Percentiles rank a stretch among this genome's conserved stretches.
Conservation (phyloP, 805 yeast species). For the Brettanomyces custersianus region DNA sequence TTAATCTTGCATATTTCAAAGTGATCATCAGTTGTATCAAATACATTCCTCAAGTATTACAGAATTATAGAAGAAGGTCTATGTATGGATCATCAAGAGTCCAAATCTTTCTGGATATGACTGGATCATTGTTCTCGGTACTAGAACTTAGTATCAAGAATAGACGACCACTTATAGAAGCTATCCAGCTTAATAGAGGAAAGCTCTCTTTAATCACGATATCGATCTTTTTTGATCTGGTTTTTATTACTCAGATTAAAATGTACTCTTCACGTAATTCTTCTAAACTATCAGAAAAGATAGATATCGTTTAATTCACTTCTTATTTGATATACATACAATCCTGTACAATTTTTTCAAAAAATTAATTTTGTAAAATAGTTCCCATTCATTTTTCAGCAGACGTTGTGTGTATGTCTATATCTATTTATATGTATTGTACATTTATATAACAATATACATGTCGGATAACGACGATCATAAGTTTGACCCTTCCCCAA, state of each 20-base stretch:
- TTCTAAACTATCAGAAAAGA: constrained; percentile 2
- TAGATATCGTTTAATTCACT: neutral
- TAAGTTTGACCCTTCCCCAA: too few species aligned
- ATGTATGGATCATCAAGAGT: constrained; percentile 37
- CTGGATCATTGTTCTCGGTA: constrained; percentile 32
- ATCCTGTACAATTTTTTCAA: too few species aligned
- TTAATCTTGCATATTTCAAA: constrained; percentile 35
- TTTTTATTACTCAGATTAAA: constrained; percentile 21
- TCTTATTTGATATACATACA: too few species aligned
- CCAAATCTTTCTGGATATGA: constrained; percentile 31
- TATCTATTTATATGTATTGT: neutral
- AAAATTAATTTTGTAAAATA: too few species aligned
- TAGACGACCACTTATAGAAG: constrained; percentile 10
- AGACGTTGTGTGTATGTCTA: neutral
- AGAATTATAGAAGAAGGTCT: constrained; percentile 32
- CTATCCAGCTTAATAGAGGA: constrained; percentile 32
- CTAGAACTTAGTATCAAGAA: constrained; percentile 33
- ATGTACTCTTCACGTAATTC: constrained; percentile 11
- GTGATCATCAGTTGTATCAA: constrained; percentile 35
- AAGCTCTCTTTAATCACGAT: constrained; percentile 34
- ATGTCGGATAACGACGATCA: too few species aligned
- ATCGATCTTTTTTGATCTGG: constrained; percentile 22
- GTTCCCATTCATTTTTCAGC: too few species aligned
- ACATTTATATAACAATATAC: too few species aligned
- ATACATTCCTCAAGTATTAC: constrained; percentile 41